Percentiles rank a stretch among this genome's conserved stretches.
phyloP scores from a whole-genome alignment of 495 filamentous ascomycete species.

The Lophiostoma macrostomum region DNA sequence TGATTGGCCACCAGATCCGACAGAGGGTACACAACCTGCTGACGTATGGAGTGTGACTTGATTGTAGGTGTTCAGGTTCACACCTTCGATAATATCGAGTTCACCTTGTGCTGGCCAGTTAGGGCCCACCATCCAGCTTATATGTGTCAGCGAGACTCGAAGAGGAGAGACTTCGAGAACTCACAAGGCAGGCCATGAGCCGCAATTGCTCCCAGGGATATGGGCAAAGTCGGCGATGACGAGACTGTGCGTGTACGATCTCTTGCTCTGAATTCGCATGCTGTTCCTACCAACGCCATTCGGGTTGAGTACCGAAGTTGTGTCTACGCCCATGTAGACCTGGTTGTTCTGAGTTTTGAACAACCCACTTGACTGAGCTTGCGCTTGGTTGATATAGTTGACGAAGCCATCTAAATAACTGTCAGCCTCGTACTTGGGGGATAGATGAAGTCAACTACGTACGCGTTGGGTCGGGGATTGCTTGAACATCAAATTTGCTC shows the following conservation, averaged over 20 bases:
- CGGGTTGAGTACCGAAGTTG: slow-evolving; percentile 30
- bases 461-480: slow-evolving; percentile 20
- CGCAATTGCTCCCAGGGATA: slow-evolving; percentile 40
- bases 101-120: slow-evolving; percentile 78
- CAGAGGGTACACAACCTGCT: slow-evolving; percentile 32
- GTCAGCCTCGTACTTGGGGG: neutral
- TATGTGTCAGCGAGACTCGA: slow-evolving; percentile 1
- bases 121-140: slow-evolving; percentile 34
- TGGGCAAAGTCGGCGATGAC: slow-evolving; percentile 42
- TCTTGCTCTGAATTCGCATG: slow-evolving; percentile 41
- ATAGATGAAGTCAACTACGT: neutral
- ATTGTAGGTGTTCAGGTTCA: slow-evolving; percentile 35
- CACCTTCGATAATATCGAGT: slow-evolving; percentile 38
- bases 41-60: slow-evolving; percentile 39
- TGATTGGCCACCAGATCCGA: slow-evolving; percentile 16
- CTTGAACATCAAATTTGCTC: slow-evolving; percentile 30
- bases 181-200: slow-evolving; percentile 45
- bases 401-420: slow-evolving; percentile 35
- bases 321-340: slow-evolving; percentile 42
- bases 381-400: slow-evolving; percentile 34
- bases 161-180: neutral
- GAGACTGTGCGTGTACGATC: slow-evolving; percentile 38
- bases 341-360: slow-evolving; percentile 29
- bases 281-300: slow-evolving; percentile 39
- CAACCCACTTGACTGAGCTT: slow-evolving; percentile 29